phyloP scores from a whole-genome alignment of 352 stramenopile species.

The Globisporangium iwayamae region DNA sequence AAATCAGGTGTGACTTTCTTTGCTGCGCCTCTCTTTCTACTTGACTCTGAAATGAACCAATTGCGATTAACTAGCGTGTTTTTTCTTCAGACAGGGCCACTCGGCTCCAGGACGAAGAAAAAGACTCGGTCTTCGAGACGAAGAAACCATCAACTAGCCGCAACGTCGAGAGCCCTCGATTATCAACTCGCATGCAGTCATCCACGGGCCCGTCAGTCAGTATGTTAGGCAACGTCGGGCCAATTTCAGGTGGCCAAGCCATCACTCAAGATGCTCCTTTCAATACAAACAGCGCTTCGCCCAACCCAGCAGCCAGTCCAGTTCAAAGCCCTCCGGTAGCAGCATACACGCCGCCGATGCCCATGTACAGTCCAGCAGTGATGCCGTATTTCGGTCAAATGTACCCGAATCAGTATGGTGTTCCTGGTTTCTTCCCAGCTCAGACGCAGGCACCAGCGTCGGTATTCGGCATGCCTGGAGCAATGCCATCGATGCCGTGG shows the following conservation, averaged over 20 bases:
- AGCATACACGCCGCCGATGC: not conserved
- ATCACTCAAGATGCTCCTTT: not conserved
- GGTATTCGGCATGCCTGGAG: not conserved
- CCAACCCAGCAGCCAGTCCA: not conserved
- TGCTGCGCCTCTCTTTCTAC: not conserved
- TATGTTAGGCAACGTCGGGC: not conserved
- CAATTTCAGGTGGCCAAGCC: not conserved
- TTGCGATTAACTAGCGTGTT: not conserved
- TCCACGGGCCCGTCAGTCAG: not conserved
- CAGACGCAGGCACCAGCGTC: not conserved
- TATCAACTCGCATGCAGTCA: not conserved
- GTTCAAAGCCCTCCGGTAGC: not conserved
- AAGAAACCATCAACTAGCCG: not conserved
- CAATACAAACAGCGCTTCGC: not conserved
- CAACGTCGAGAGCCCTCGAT: not conserved
- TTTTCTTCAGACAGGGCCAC: not conserved
- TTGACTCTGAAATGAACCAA: not conserved
- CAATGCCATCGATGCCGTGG: conserved; percentile 1
- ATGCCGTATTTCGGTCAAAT: conserved; percentile 9
- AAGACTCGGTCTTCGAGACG: not conserved
- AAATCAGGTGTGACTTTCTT: not conserved
- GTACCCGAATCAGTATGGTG: not conserved
- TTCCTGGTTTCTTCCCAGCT: not conserved
- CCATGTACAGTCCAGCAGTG: not conserved
- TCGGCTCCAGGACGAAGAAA: not conserved